Conservation (phyloP, 768 basidiomycete species). For the Trametes cingulata region DNA sequence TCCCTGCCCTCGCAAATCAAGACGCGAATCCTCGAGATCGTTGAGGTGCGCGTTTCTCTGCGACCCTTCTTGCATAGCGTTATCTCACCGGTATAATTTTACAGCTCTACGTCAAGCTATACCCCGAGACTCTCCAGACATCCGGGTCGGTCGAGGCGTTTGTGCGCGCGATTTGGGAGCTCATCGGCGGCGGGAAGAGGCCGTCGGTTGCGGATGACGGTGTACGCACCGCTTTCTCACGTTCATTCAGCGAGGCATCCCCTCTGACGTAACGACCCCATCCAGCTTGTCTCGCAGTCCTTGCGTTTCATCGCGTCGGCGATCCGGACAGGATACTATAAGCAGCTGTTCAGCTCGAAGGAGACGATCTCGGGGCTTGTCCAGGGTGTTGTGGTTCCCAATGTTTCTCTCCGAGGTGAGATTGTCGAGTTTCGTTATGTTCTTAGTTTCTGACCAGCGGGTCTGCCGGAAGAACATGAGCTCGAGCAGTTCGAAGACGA, state of each 20-base stretch:
- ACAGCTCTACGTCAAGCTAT: conserved; percentile 80
- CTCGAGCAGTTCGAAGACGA: conserved; percentile 97
- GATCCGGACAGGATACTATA: conserved; percentile 86
- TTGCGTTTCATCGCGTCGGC: conserved; percentile 90
- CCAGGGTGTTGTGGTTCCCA: conserved; percentile 92
- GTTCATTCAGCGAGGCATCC: neutral
- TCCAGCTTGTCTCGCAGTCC: conserved; percentile 89
- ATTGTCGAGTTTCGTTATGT: conserved; percentile 9
- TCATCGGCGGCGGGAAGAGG: conserved; percentile 72
- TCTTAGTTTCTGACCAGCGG: neutral
- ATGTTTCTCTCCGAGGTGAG: conserved; percentile 72
- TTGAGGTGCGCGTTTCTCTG: conserved; percentile 54
- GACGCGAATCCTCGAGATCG: conserved; percentile 86
- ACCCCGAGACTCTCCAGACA: conserved; percentile 72
- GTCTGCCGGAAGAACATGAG: conserved; percentile 60
- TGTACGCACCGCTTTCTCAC: conserved; percentile 46
- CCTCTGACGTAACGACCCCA: conserved; percentile 28
- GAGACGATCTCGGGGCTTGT: conserved; percentile 82
- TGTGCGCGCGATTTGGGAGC: conserved; percentile 87
- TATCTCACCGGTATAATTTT: neutral
- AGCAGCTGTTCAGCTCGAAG: conserved; percentile 74
- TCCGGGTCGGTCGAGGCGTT: conserved; percentile 67
- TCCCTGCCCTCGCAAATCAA: conserved; percentile 90
- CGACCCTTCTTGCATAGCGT: neutral
- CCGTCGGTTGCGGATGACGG: conserved; percentile 74